These are phyloP conservation scores for Ophiostoma tasmaniense DNA, from an alignment of 2,329 filamentous ascomycete genomes.

Conservation along the genomic window DNA sequence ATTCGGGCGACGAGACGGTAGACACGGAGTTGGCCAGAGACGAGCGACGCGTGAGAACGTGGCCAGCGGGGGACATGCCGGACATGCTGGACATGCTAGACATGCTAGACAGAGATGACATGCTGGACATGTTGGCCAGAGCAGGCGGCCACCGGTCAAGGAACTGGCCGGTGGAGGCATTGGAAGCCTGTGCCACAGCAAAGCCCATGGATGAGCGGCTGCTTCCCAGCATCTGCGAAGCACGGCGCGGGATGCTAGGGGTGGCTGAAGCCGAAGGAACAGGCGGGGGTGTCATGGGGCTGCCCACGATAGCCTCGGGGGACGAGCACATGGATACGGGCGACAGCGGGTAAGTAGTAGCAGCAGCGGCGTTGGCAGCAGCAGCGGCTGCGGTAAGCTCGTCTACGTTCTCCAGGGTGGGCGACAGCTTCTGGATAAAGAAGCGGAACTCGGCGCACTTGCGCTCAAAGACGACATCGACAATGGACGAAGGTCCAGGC, in stretches of 20 bases:
- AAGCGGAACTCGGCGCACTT: conserved; percentile 50
- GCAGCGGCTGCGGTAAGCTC: conserved; percentile 35
- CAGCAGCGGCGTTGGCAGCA: conserved; percentile 18
- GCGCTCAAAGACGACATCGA: conserved; percentile 32
- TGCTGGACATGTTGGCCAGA: conserved; percentile 2
- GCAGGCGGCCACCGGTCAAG: conserved; percentile 44
- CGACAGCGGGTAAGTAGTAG: conserved; percentile 10
- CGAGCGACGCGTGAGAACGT: conserved; percentile 46
- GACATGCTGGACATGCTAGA: conserved; percentile 28
- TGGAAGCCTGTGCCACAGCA: conserved; percentile 49
- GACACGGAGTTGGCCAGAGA: conserved; percentile 57
- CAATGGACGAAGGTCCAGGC: conserved; percentile 23
- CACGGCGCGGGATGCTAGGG: conserved; percentile 19
- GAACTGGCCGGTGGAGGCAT: conserved; percentile 37
- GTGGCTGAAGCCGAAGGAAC: background rate
- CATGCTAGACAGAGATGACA: conserved; percentile 28
- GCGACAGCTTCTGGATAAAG: conserved; percentile 48
- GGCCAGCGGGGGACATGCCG: conserved; percentile 45
- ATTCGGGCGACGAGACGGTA: conserved; percentile 56
- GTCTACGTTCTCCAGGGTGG: conserved; percentile 51
- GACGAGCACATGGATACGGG: conserved; percentile 19
- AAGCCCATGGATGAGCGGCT: conserved; percentile 50
- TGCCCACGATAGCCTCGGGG: conserved; percentile 19
- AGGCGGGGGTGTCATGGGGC: conserved; percentile 28
- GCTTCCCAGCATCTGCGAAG: conserved; percentile 38